Percentiles rank a stretch among this genome's conserved stretches.
phyloP scores from a whole-genome alignment of 1,139 yeast species.

The Magnusiomyces sp. region DNA sequence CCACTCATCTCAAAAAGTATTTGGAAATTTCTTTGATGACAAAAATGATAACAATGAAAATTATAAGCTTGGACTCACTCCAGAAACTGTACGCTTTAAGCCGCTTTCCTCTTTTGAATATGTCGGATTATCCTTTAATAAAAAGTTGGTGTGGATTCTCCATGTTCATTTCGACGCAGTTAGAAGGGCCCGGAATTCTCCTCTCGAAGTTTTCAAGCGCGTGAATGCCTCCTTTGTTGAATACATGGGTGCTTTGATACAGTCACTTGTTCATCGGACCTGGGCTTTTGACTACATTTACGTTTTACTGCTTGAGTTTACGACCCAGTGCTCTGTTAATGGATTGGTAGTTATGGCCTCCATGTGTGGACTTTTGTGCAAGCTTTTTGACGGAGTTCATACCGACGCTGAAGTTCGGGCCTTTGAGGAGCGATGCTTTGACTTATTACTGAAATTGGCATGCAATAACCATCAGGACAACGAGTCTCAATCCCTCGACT shows the following conservation, averaged over 20 bases:
- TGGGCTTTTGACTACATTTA: slow-evolving; percentile 14
- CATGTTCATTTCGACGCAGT: background rate
- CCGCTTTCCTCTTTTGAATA: slow-evolving; percentile 9
- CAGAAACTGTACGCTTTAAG: slow-evolving; percentile 5
- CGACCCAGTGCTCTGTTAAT: slow-evolving; percentile 1
- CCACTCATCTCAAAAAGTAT: too few species aligned
- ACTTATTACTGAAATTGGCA: slow-evolving; percentile 6
- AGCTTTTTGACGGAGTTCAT: slow-evolving; percentile 13
- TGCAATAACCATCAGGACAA: background rate
- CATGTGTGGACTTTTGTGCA: slow-evolving; percentile 13
- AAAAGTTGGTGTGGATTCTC: slow-evolving; percentile 9
- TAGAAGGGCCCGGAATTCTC: background rate
- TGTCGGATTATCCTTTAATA: slow-evolving; percentile 9
- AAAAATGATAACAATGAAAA: too few species aligned
- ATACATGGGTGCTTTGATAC: slow-evolving; percentile 12
- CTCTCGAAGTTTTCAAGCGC: slow-evolving; percentile 6
- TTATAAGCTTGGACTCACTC: background rate
- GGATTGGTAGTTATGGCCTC: slow-evolving; percentile 11
- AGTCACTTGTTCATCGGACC: slow-evolving; percentile 10
- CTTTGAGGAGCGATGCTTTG: slow-evolving; percentile 7
- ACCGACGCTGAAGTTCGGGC: slow-evolving; percentile 6
- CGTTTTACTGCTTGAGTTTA: slow-evolving; percentile 10
- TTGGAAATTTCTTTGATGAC: too few species aligned
- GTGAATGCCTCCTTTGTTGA: slow-evolving; percentile 14
- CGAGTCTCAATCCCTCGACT: too few species aligned